Base-by-base conservation (phyloP, 805 yeast genomes). In the Pichia eremophila region DNA sequence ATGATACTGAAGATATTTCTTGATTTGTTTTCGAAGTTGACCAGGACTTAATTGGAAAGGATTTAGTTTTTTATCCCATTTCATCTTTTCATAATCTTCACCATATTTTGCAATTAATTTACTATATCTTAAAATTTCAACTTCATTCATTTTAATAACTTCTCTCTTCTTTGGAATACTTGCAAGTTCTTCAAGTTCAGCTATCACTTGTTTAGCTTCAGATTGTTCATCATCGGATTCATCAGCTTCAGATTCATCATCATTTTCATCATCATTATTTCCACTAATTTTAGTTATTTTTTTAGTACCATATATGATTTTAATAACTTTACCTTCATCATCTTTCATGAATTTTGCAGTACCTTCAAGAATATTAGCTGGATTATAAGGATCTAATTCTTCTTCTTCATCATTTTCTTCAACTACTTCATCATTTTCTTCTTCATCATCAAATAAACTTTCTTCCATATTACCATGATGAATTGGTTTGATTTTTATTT, bases 71-170 rank as follows among this genome's bases (percentile, higher is more conserved):
- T 77, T 78, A 64, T 93, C 99, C 85, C 95, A 85, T 63, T 79
- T 83, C 99, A 93, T 93, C 57, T 81, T 85, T 42, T 75, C 82
- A 62, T 81, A 89, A 63, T 93, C 83, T 54, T 88, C 95, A 17
- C 96, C 96, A 60, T 93, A 80, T 62, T 87, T 88, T 19, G 77
- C 78, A 50, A 81, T 73, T 38, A 93, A 69, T 25, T 65, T 65
- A 42, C 63, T 66, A 39, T 86, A 64, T 95, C 96, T 88, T 34
- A 75, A 83, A 41, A 65, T 67, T 64, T 93, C 98, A 56, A 95
- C 70, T 39, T 74, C 83, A 51, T 87, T 77, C 55, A 78, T 85
- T 19, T 64, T 41, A 15, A 37, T 41, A 1, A 45, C 65, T 57
- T 84, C 75, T 47, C 73, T 82, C 45, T 65, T 72, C 36, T 66